Evolutionary conservation across 2,329 filamentous ascomycete genomes (phyloP).

Genomic region (Aspergillus pseudoviridinutans): DNA sequence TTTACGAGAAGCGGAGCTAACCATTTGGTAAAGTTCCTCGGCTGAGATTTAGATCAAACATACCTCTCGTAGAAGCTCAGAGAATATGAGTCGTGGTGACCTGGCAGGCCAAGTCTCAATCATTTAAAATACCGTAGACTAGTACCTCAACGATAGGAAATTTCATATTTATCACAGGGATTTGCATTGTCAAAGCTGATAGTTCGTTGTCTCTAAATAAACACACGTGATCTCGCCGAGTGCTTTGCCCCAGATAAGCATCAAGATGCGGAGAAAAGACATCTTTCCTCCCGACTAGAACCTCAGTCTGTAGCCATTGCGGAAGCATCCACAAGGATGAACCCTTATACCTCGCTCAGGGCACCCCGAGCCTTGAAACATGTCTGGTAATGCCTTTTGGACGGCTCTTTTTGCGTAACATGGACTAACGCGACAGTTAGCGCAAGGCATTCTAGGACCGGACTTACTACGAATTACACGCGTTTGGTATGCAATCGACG

Average conservation of each 20-base stretch:
- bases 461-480: constrained; percentile 4
- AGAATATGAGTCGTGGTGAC: background rate
- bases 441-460: constrained; percentile 1
- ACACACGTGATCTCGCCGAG: background rate
- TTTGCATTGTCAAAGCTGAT: background rate
- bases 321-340: constrained; percentile 1
- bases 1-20: background rate
- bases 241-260: background rate
- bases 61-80: background rate
- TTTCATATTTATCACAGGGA: background rate
- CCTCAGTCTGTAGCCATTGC: background rate
- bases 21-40: background rate
- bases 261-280: background rate
- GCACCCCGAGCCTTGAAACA: constrained; percentile 5
- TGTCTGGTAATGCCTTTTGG: constrained; percentile 1
- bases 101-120: background rate
- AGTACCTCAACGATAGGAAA: background rate
- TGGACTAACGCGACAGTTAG: constrained; percentile 8
- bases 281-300: background rate
- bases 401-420: background rate
- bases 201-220: background rate
- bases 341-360: constrained; percentile 3
- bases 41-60: background rate
- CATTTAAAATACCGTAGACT: background rate
- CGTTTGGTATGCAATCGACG: constrained; percentile 7